Percentiles rank a stretch among this genome's conserved stretches.
phyloP scores from a whole-genome alignment of 495 filamentous ascomycete genomes.

The Annulohypoxylon bovei region DNA sequence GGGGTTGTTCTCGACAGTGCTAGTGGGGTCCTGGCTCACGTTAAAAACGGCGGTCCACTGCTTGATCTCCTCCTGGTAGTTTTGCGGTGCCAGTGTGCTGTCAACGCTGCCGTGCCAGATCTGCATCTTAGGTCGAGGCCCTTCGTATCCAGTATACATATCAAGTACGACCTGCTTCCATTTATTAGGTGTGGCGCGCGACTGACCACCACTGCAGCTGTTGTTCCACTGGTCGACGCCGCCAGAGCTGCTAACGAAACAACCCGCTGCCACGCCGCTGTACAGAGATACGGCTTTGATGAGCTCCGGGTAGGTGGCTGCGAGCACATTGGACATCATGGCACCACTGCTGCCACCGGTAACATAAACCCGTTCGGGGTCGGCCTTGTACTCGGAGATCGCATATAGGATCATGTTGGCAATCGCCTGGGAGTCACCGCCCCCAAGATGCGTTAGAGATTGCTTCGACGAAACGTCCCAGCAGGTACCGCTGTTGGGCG shows the following conservation, averaged over 20 bases:
- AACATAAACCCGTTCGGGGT: slow-evolving; percentile 49
- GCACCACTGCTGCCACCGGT: slow-evolving; percentile 54
- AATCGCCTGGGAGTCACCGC: slow-evolving; percentile 53
- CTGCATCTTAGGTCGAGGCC: slow-evolving; percentile 65
- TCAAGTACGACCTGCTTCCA: slow-evolving; percentile 57
- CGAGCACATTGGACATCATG: slow-evolving; percentile 64
- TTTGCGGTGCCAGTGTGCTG: slow-evolving; percentile 55
- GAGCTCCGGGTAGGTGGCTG: slow-evolving; percentile 66
- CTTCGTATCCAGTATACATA: slow-evolving; percentile 60
- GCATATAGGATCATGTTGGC: slow-evolving; percentile 55
- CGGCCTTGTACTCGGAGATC: slow-evolving; percentile 47
- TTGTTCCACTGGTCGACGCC: slow-evolving; percentile 57
- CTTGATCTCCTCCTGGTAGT: slow-evolving; percentile 61
- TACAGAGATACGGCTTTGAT: slow-evolving; percentile 65
- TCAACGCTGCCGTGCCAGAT: slow-evolving; percentile 62
- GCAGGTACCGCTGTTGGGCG: slow-evolving; percentile 60
- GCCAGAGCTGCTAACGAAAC: slow-evolving; percentile 55
- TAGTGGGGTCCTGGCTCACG: slow-evolving; percentile 45
- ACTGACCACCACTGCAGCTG: slow-evolving; percentile 53
- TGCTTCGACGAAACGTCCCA: slow-evolving; percentile 66
- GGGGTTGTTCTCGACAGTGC: slow-evolving; percentile 47
- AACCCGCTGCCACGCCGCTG: slow-evolving; percentile 68
- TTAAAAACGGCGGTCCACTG: slow-evolving; percentile 64
- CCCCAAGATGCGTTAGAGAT: slow-evolving; percentile 51
- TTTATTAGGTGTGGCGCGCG: slow-evolving; percentile 50